These are phyloP conservation scores for Eutrema heterophyllum DNA, from an alignment of 345 rosid species.

Conservation along the genomic window DNA sequence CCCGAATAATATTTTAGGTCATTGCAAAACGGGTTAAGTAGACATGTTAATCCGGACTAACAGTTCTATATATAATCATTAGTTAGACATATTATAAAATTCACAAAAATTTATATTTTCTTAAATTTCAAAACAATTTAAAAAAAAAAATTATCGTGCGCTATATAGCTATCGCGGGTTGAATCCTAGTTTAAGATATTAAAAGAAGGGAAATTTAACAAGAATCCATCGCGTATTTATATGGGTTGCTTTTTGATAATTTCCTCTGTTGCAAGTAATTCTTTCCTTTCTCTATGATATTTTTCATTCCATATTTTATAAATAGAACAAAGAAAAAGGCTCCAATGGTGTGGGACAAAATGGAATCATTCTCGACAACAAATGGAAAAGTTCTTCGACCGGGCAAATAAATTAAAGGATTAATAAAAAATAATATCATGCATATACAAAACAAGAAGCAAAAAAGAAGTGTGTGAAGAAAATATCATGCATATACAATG, in stretches of 20 bases:
- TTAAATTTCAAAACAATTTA: too few relatives aligned
- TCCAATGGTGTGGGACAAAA: not conserved
- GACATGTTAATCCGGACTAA: too few relatives aligned
- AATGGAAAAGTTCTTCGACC: not conserved
- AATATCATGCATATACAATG: slow-evolving; percentile 23
- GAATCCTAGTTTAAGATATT: too few relatives aligned
- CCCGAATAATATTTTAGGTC: too few relatives aligned
- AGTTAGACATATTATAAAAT: too few relatives aligned
- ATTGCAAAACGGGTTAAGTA: too few relatives aligned
- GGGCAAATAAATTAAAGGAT: not conserved
- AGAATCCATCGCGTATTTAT: not conserved
- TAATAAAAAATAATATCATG: not conserved
- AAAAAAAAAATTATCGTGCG: too few relatives aligned
- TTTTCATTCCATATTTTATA: not conserved
- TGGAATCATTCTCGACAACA: not conserved
- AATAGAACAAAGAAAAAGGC: not conserved
- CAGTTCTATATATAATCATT: too few relatives aligned
- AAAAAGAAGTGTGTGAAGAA: not conserved
- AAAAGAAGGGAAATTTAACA: too few relatives aligned
- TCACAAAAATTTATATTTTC: too few relatives aligned
- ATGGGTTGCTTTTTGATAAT: not conserved
- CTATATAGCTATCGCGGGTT: too few relatives aligned
- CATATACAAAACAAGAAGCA: not conserved
- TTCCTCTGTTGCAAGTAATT: slow-evolving; percentile 15
- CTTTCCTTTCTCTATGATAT: slow-evolving; percentile 1